Conservation (phyloP, 2,329 filamentous ascomycete species). For the Aspergillus fructus region DNA sequence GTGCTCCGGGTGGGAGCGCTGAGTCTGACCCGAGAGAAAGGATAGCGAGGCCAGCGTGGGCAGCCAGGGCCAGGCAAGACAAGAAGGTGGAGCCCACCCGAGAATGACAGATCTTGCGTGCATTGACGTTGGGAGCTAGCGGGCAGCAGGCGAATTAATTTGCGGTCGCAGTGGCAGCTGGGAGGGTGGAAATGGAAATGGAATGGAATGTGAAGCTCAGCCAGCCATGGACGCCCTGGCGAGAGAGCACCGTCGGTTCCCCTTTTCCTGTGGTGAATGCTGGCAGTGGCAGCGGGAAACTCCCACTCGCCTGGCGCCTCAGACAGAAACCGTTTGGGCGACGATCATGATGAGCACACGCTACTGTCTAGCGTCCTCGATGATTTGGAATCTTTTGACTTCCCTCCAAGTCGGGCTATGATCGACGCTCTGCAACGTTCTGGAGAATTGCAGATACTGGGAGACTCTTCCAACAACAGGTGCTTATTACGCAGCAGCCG, state of each 20-base stretch:
- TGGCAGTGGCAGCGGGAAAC: not conserved
- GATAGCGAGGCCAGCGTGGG: not conserved
- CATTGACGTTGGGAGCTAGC: constrained; percentile 7
- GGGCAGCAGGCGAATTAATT: too few relatives aligned
- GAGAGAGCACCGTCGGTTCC: not conserved
- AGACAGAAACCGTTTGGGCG: constrained; percentile 20
- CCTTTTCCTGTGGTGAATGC: not conserved
- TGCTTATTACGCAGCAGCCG: not conserved
- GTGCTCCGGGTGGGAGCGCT: not conserved
- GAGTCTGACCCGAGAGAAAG: constrained; percentile 5
- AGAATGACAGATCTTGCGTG: constrained; percentile 19
- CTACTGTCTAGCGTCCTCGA: constrained; percentile 13
- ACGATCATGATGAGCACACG: constrained; percentile 22
- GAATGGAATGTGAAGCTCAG: not conserved
- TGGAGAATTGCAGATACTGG: too few relatives aligned
- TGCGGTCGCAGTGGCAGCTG: not conserved
- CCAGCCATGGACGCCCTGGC: constrained; percentile 1
- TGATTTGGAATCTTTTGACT: constrained; percentile 26
- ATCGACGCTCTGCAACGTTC: constrained; percentile 13
- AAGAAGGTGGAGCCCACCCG: not conserved
- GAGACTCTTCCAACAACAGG: too few relatives aligned
- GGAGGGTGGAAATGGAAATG: too few relatives aligned
- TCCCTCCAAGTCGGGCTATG: constrained; percentile 14
- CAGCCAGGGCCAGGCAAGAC: not conserved
- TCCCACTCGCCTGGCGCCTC: constrained; percentile 8